phyloP scores from a whole-genome alignment of 176 grass and related monocot genomes.

The Themeda triandra region DNA sequence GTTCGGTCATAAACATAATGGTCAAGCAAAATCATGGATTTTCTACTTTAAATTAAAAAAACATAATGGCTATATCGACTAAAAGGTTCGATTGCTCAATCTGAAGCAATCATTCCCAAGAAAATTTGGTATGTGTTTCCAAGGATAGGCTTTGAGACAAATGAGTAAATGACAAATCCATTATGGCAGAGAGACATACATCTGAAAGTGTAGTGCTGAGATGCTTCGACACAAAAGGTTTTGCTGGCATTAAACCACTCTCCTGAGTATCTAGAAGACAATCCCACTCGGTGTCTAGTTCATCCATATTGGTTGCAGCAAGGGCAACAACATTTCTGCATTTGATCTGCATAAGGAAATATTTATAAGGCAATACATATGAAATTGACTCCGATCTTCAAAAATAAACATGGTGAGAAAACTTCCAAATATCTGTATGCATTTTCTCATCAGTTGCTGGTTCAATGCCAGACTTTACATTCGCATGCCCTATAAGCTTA shows the following conservation, averaged over 20 bases:
- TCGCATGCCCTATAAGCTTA: neutral
- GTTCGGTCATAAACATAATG: neutral
- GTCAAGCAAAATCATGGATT: neutral
- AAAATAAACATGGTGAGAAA: neutral
- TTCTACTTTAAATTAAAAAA: constrained; percentile 17
- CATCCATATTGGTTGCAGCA: constrained; percentile 79
- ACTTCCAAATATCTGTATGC: neutral
- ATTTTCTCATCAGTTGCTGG: constrained; percentile 8
- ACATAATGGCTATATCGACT: constrained; percentile 6
- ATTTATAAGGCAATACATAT: constrained; percentile 15
- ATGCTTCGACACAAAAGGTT: constrained; percentile 70
- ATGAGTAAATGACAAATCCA: constrained; percentile 6
- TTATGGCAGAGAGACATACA: constrained; percentile 44
- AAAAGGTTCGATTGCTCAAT: neutral
- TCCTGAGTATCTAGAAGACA: constrained; percentile 75
- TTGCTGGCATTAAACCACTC: constrained; percentile 46
- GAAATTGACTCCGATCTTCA: neutral
- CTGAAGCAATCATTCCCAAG: constrained; percentile 12
- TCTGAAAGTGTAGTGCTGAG: constrained; percentile 64
- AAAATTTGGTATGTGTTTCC: constrained; percentile 18
- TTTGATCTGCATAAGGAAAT: constrained; percentile 75
- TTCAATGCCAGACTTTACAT: neutral
- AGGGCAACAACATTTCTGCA: constrained; percentile 89
- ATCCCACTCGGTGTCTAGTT: constrained; percentile 81
- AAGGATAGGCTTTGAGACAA: neutral